Conservation (phyloP, 2,329 filamentous ascomycete genomes). For the Colletotrichum trifolii region DNA sequence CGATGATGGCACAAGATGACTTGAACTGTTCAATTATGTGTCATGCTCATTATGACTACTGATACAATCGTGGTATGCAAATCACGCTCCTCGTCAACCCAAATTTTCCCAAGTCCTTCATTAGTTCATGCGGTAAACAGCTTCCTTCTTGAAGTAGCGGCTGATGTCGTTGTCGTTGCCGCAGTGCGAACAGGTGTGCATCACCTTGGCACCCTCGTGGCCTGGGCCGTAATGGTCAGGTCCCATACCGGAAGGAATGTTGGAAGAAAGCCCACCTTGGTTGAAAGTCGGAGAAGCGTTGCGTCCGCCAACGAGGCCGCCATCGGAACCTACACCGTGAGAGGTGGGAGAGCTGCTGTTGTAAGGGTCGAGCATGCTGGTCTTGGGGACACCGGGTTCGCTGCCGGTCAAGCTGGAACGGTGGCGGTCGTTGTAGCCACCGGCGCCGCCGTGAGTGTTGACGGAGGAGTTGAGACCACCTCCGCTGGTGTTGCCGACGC, state of each 20-base stretch:
- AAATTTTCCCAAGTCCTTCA: neutral
- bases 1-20: neutral
- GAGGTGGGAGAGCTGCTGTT: constrained; percentile 5
- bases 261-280: constrained; percentile 19
- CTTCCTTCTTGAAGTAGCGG: constrained; percentile 39
- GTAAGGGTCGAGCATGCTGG: constrained; percentile 37
- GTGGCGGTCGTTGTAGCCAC: constrained; percentile 1
- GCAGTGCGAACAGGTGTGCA: constrained; percentile 35
- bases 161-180: constrained; percentile 38
- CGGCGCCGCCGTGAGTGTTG: constrained; percentile 12
- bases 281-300: constrained; percentile 23
- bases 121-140: constrained; percentile 34
- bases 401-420: constrained; percentile 8
- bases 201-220: constrained; percentile 36
- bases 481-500: constrained; percentile 3
- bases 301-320: constrained; percentile 16
- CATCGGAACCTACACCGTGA: constrained; percentile 7
- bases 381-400: constrained; percentile 27
- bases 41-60: constrained; percentile 27
- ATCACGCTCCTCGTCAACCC: constrained; percentile 5
- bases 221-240: constrained; percentile 37
- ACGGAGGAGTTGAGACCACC: neutral
- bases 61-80: constrained; percentile 21
- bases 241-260: constrained; percentile 29
- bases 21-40: neutral